A percentile compares a stretch with the other conserved stretches of the same genome.
These are phyloP conservation scores for Penicillium coprophilum DNA, from an alignment of 495 filamentous ascomycete genomes.

Conservation along the genomic window DNA sequence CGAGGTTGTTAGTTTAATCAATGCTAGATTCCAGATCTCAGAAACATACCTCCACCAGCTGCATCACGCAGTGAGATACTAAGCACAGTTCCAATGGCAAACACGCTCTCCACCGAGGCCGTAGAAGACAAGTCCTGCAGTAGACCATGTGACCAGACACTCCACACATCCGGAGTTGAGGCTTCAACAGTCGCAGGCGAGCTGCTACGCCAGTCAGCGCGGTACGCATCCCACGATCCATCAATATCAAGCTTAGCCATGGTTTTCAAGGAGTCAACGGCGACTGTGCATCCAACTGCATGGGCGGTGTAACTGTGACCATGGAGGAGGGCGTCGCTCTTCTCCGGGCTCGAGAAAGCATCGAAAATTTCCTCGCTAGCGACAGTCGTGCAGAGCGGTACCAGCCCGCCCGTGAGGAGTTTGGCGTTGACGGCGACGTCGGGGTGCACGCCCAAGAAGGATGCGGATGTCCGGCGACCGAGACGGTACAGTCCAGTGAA, in stretches of 20 bases:
- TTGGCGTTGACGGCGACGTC: slow-evolving; percentile 79
- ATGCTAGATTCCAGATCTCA: not conserved
- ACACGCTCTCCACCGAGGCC: slow-evolving; percentile 57
- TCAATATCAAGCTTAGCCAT: slow-evolving; percentile 55
- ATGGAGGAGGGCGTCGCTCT: slow-evolving; percentile 71
- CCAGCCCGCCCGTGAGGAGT: slow-evolving; percentile 70
- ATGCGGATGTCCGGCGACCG: slow-evolving; percentile 61
- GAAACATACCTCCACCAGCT: slow-evolving; percentile 45
- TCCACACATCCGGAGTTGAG: slow-evolving; percentile 53
- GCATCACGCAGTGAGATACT: slow-evolving; percentile 58
- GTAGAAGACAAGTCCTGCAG: slow-evolving; percentile 55
- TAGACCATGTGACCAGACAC: slow-evolving; percentile 61
- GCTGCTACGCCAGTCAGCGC: slow-evolving; percentile 40
- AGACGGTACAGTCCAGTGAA: slow-evolving; percentile 81
- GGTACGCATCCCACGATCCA: slow-evolving; percentile 51
- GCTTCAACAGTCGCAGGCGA: not conserved
- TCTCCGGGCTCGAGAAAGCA: slow-evolving; percentile 64
- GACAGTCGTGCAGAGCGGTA: slow-evolving; percentile 70
- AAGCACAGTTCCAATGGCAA: slow-evolving; percentile 70
- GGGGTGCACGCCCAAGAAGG: slow-evolving; percentile 62
- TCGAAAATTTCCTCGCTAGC: slow-evolving; percentile 70
- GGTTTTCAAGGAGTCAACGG: slow-evolving; percentile 54
- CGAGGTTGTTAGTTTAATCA: slow-evolving; percentile 5
- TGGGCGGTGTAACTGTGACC: slow-evolving; percentile 83
- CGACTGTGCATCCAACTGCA: slow-evolving; percentile 71